These are phyloP conservation scores for Saturnispora diversa DNA, from an alignment of 805 yeast genomes.

Conservation along the genomic window DNA sequence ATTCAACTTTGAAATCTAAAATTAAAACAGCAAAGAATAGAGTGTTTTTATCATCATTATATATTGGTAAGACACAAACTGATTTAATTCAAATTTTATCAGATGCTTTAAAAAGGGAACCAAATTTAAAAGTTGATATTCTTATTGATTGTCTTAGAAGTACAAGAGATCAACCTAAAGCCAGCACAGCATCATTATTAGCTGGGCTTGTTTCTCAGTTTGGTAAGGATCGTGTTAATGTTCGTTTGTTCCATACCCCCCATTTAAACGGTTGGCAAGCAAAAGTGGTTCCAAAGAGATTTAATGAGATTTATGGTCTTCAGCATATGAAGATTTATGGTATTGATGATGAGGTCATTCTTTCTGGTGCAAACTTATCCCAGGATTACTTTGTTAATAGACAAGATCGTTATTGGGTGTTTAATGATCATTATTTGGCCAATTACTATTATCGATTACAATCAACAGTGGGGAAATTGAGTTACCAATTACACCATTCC, in stretches of 20 bases:
- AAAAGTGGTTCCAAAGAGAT: constrained; percentile 62
- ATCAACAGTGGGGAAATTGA: constrained; percentile 54
- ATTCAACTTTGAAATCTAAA: constrained; percentile 51
- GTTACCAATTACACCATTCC: constrained; percentile 53
- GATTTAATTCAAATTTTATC: constrained; percentile 63
- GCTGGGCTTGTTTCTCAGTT: constrained; percentile 56
- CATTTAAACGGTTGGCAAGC: constrained; percentile 62
- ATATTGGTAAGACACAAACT: constrained; percentile 73
- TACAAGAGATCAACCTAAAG: constrained; percentile 81
- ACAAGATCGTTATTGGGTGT: constrained; percentile 84
- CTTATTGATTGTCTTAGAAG: constrained; percentile 86
- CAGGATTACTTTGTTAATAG: constrained; percentile 89
- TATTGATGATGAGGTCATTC: constrained; percentile 78
- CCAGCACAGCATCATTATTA: constrained; percentile 69
- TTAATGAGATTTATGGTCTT: constrained; percentile 86
- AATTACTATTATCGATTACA: constrained; percentile 74
- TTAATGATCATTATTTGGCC: constrained; percentile 49
- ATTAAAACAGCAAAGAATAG: constrained; percentile 55
- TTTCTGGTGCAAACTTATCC: constrained; percentile 89
- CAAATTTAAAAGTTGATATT: constrained; percentile 58
- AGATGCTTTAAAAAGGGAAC: constrained; percentile 50
- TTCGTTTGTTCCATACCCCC: constrained; percentile 87
- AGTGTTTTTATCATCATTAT: constrained; percentile 76
- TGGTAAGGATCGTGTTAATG: constrained; percentile 61
- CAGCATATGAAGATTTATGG: constrained; percentile 98